phyloP scores from a whole-genome alignment of 2,329 filamentous ascomycete species.

The Mycosphaerella arachidis region DNA sequence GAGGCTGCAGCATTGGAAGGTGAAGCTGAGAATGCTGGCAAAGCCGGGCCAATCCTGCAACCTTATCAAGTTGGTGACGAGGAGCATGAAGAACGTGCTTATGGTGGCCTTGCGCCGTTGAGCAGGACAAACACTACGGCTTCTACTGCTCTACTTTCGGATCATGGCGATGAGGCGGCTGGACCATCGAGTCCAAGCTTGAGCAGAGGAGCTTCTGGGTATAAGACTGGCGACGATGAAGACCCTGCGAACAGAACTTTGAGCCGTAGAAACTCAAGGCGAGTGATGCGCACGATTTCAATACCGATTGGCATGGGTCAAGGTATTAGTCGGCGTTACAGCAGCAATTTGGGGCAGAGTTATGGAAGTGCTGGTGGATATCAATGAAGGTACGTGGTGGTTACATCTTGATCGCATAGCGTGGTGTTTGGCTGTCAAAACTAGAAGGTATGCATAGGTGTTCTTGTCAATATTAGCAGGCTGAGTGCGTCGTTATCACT shows the following conservation, averaged over 20 bases:
- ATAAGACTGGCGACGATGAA: conserved; percentile 6
- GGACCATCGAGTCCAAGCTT: conserved; percentile 8
- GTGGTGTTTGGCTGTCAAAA: background rate
- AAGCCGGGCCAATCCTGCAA: conserved; percentile 13
- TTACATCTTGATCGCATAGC: background rate
- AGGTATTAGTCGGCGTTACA: conserved; percentile 42
- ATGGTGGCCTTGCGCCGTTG: conserved; percentile 34
- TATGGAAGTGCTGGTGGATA: conserved; percentile 28
- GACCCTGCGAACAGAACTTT: conserved; percentile 5
- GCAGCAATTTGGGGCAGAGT: conserved; percentile 43
- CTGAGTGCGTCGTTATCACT: no score
- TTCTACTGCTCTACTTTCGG: conserved; percentile 22
- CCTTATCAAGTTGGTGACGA: conserved; percentile 30
- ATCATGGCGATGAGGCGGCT: conserved; percentile 19
- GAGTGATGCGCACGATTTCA: conserved; percentile 37
- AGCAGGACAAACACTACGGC: conserved; percentile 32
- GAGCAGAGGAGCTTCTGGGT: conserved; percentile 15
- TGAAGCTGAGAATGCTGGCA: conserved; percentile 22
- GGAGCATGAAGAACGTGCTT: conserved; percentile 27
- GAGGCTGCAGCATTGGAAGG: conserved; percentile 19
- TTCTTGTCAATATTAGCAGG: no score
- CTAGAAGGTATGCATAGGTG: background rate
- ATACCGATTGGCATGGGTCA: conserved; percentile 45
- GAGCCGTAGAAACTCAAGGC: conserved; percentile 28
- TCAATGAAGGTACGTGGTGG: conserved; percentile 6